These are phyloP conservation scores for Opeltia flavorubescens DNA, from an alignment of 495 filamentous ascomycete genomes.

Conservation along the genomic window DNA sequence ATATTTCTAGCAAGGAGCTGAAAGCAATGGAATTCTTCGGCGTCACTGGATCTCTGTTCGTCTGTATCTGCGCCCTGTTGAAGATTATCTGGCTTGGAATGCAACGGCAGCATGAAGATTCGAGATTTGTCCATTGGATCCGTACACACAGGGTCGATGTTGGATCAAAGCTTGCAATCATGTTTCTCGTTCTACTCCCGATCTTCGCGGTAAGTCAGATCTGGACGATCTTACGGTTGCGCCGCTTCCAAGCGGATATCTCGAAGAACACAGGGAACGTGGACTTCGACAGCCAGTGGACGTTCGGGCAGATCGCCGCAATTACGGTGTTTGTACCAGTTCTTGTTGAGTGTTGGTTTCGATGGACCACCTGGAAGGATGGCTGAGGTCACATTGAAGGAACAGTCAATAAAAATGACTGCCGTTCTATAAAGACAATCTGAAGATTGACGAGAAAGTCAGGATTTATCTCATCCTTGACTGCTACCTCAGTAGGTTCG, in stretches of 20 bases:
- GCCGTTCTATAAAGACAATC: too few relatives aligned
- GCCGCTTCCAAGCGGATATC: slow-evolving; percentile 15
- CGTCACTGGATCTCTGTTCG: slow-evolving; percentile 10
- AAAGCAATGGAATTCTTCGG: slow-evolving; percentile 10
- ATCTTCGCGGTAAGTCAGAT: slow-evolving; percentile 16
- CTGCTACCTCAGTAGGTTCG: too few relatives aligned
- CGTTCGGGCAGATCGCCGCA: slow-evolving; percentile 25
- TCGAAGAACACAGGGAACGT: slow-evolving; percentile 8
- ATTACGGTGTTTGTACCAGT: slow-evolving; percentile 23
- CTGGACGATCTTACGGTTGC: slow-evolving; percentile 20
- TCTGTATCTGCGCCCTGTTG: slow-evolving; percentile 1
- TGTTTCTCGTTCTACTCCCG: slow-evolving; percentile 6
- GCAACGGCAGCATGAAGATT: slow-evolving; percentile 5
- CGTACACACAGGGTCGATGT: not conserved
- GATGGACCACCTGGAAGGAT: too few relatives aligned
- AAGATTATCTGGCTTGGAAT: slow-evolving; percentile 6
- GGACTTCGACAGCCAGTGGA: slow-evolving; percentile 20
- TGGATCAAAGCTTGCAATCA: not conserved
- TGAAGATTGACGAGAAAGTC: too few relatives aligned
- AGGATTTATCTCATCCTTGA: too few relatives aligned
- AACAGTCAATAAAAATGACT: too few relatives aligned
- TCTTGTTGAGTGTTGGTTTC: slow-evolving; percentile 13
- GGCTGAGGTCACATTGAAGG: too few relatives aligned
- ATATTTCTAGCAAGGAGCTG: not conserved
- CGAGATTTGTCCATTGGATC: not conserved